phyloP scores from a whole-genome alignment of 1,284 basidiomycete genomes.

The Sutorius eximius region DNA sequence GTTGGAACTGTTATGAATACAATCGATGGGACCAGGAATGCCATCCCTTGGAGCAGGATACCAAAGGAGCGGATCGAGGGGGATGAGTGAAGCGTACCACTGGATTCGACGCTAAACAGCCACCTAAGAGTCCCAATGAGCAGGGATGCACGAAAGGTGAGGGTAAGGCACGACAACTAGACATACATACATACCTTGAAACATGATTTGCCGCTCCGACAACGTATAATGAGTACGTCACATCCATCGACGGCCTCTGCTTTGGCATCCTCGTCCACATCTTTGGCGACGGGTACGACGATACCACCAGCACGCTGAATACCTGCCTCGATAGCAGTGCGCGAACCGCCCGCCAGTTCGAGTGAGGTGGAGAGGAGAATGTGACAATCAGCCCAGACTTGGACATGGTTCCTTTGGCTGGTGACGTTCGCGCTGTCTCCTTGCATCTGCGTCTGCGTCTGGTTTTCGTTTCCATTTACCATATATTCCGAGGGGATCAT shows the following conservation, averaged over 20 bases:
- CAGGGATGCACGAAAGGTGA: constrained; percentile 28
- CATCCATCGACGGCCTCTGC: constrained; percentile 48
- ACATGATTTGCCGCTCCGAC: constrained; percentile 67
- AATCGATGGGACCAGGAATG: constrained; percentile 44
- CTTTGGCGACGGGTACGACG: constrained; percentile 41
- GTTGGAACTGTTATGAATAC: constrained; percentile 37
- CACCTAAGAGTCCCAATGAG: constrained; percentile 79
- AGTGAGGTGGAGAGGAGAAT: constrained; percentile 63
- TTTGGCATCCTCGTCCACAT: constrained; percentile 38
- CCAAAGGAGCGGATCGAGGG: constrained; percentile 63
- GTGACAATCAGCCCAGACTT: constrained; percentile 49
- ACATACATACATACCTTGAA: constrained; percentile 53
- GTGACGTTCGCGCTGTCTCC: not conserved
- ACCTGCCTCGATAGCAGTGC: constrained; percentile 55
- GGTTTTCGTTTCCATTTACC: constrained; percentile 19
- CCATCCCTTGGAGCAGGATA: constrained; percentile 49
- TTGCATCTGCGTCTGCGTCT: not conserved
- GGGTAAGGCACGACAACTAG: not conserved
- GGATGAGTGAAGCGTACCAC: constrained; percentile 60
- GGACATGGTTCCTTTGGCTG: constrained; percentile 23
- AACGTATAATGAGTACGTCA: constrained; percentile 71
- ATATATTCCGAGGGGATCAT: constrained; percentile 16
- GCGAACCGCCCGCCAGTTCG: constrained; percentile 48
- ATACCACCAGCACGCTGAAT: constrained; percentile 59
- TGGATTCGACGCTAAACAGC: constrained; percentile 75